Evolutionary conservation across 495 filamentous ascomycete species (phyloP), one percentile per base, ranked within the genome.

Genomic region (Neurospora sp.): DNA sequence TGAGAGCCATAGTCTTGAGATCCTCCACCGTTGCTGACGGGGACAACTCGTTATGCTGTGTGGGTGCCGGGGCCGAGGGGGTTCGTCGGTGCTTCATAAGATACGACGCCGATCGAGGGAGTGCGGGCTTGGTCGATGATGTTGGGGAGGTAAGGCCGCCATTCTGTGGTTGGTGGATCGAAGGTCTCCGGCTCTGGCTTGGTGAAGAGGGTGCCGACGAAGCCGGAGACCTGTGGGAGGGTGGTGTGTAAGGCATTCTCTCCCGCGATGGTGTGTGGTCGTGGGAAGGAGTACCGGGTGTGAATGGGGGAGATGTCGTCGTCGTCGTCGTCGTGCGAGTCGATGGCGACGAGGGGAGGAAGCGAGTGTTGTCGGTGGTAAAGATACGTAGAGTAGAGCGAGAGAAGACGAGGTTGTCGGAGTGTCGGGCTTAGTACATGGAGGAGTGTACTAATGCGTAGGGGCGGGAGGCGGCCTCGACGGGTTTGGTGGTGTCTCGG

Each of bases 241-340:
- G 94, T 75, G 94, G 93, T 82, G 94, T 97, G 88, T 97, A 97
- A 86, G 94, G 94, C 94, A 97, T 97, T 86, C 71, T 37, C 31
- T 15, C 62, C 37, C 62, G 69, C 37, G 28, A 36, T 42, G 69
- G 31, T 71, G 40, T 39, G 74, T 28, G 39, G 72, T 54, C 19
- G 71, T 62, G 39, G 62, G 66, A 54, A 62, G 48, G 31, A 28
- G 43, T 39, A 45, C 70, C 21, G 39, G 45, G 42, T 45, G 59
- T 38, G 40, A 71, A 54, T 37, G 43, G 36, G 21, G 42, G 54
- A 7, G 43, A 69, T 38, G 39, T 28, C 42, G 40, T 43, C 70
- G 45, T 75, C 73, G n/a, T n/a, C n/a, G n/a, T 34, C 34, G 73
- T 69, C 42, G 59, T 37, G 39, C 62, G 71, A 73, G 39, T 75